Conservation (phyloP, 768 basidiomycete species). For the Russula lepida region DNA sequence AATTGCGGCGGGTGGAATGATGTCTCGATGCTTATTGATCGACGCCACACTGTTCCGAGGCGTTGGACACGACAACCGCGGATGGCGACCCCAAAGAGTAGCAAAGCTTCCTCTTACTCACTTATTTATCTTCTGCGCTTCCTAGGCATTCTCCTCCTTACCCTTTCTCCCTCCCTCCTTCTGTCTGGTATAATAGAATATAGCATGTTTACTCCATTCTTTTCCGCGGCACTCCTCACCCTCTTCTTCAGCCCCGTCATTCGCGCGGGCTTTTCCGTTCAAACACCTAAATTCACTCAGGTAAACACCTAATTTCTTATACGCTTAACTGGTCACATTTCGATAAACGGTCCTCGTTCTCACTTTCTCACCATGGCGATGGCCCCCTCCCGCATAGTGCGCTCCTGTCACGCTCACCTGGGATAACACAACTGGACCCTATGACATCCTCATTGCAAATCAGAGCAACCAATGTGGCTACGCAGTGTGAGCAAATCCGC, state of each 20-base stretch:
- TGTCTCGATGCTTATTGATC: neutral
- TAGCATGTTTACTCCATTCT: constrained; percentile 70
- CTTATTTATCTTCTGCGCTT: neutral
- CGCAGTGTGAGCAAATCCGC: constrained; percentile 42
- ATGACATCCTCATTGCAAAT: constrained; percentile 49
- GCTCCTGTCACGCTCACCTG: constrained; percentile 42
- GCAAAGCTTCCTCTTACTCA: neutral
- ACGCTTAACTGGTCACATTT: neutral
- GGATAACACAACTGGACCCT: constrained; percentile 40
- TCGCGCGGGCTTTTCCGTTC: constrained; percentile 46
- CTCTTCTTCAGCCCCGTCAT: constrained; percentile 46
- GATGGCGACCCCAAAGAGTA: neutral
- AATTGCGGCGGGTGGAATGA: neutral
- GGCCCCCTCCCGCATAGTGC: constrained; percentile 38
- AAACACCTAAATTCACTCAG: constrained; percentile 45
- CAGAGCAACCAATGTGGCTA: constrained; percentile 49
- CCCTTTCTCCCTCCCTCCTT: constrained; percentile 23
- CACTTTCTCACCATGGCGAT: neutral
- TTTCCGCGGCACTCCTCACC: constrained; percentile 62
- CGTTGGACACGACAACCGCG: neutral
- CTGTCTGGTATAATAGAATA: constrained; percentile 6
- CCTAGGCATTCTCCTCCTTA: constrained; percentile 2
- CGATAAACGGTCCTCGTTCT: neutral
- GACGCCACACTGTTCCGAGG: neutral
- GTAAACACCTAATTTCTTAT: constrained; percentile 27